Base-by-base conservation (phyloP, 2,329 filamentous ascomycete genomes). In the Colletotrichum graminicola region DNA sequence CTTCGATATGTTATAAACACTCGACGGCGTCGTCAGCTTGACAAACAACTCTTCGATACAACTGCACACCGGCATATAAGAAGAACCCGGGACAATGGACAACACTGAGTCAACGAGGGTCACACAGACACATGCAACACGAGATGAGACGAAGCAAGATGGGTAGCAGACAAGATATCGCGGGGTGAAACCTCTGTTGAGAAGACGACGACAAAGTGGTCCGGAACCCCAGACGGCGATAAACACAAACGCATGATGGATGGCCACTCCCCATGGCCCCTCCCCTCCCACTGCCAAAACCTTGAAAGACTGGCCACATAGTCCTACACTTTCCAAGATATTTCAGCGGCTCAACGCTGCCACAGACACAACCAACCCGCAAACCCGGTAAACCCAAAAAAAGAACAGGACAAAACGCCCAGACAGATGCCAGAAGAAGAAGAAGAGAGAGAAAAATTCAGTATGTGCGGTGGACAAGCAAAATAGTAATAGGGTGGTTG, bases 381-480 rank as follows among this genome's bases (percentile, higher is more conserved):
- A 12, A 43, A 34, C 49, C 69, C 51, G 29, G 16, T 43, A 34
- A 66, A n/a, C 57, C 49, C 39, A 54, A 61, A 34, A 61, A 26
- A 45, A 54, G 65, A 29, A 18, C 41, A 51, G 16, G 21, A n/a
- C 43, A 29, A 59, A 69, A 73, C 61, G 69, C 63, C 71, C 39
- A 26, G 39, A 64, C 45, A 21, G 52, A 72, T 72, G 68, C 71
- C 55, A 62, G 34, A 36, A 36, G 10, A n/a, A n/a, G n/a, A n/a
- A n/a, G n/a, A n/a, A n/a, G n/a, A n/a, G n/a, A 36, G 2, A 12
- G 47, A 47, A 26, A 47, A 65, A 62, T n/a, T 39, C 47, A 61
- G 36, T 65, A 72, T 73, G 55, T 69, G 67, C 66, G 55, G 55
- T 21, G 41, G 47, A 43, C 43, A 49, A 51, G 55, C 21, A 62